Conservation (phyloP, 257 asterid species). For the Lithospermum erythrorhizon region DNA sequence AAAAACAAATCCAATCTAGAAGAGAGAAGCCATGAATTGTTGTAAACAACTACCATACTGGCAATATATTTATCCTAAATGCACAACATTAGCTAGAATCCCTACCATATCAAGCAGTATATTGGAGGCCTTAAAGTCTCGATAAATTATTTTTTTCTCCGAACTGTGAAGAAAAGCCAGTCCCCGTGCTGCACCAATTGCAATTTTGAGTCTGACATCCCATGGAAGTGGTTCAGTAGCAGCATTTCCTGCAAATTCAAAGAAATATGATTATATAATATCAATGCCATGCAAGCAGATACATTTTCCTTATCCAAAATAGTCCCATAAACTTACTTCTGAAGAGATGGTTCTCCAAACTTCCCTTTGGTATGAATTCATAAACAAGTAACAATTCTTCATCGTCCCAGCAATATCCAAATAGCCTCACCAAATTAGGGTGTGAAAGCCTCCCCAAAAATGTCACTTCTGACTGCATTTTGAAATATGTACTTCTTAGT, state of each 20-base stretch:
- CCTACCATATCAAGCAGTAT: slow-evolving; percentile 35
- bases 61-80: not conserved
- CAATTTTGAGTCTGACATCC: slow-evolving; percentile 32
- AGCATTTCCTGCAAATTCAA: slow-evolving; percentile 22
- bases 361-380: slow-evolving; percentile 40
- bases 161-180: slow-evolving; percentile 31
- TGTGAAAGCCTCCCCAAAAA: slow-evolving; percentile 43
- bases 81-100: not conserved
- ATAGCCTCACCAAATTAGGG: slow-evolving; percentile 35
- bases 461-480: slow-evolving; percentile 40
- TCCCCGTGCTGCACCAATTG: slow-evolving; percentile 39
- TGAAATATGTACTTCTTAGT: slow-evolving; percentile 2
- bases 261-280: not conserved
- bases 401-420: slow-evolving; percentile 37
- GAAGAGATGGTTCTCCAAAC: slow-evolving; percentile 42
- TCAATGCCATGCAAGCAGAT: slow-evolving; percentile 3
- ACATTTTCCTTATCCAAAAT: not conserved
- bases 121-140: slow-evolving; percentile 42
- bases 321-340: slow-evolving; percentile 25
- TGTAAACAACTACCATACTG: not conserved
- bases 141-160: slow-evolving; percentile 31
- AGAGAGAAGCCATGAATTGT: not conserved
- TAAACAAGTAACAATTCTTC: slow-evolving; percentile 31
- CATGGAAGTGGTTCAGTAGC: slow-evolving; percentile 32
- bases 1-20: not conserved